These are phyloP conservation scores for Aspergillus spinulosporus DNA, from an alignment of 2,329 filamentous ascomycete genomes.

Conservation along the genomic window DNA sequence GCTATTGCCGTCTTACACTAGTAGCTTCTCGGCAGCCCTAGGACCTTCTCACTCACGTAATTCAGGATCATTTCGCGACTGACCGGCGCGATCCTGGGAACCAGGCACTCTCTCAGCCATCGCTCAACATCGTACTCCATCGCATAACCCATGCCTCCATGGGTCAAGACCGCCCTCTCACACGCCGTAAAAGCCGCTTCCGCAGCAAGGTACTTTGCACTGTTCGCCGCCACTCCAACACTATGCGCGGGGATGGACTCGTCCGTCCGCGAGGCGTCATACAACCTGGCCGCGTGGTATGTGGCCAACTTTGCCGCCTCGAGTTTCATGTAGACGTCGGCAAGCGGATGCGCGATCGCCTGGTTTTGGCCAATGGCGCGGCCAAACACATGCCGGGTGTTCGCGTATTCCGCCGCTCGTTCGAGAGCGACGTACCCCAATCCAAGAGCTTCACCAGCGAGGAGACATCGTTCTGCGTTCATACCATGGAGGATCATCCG, in stretches of 20 bases:
- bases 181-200: slow-evolving; percentile 63
- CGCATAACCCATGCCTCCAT: slow-evolving; percentile 65
- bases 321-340: slow-evolving; percentile 61
- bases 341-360: slow-evolving; percentile 60
- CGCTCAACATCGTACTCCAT: slow-evolving; percentile 64
- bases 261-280: slow-evolving; percentile 56
- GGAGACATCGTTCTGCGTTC: slow-evolving; percentile 74
- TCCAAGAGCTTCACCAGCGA: slow-evolving; percentile 77
- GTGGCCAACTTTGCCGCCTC: slow-evolving; percentile 63
- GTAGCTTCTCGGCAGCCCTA: slow-evolving; percentile 46
- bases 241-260: slow-evolving; percentile 54
- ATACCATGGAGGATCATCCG: slow-evolving; percentile 76
- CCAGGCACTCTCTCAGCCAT: slow-evolving; percentile 60
- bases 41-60: slow-evolving; percentile 47
- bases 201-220: slow-evolving; percentile 66
- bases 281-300: slow-evolving; percentile 61
- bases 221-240: slow-evolving; percentile 66
- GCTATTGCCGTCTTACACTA: slow-evolving; percentile 16
- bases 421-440: slow-evolving; percentile 71
- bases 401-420: slow-evolving; percentile 66
- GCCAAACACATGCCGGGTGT: slow-evolving; percentile 62
- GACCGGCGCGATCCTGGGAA: slow-evolving; percentile 61
- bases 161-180: slow-evolving; percentile 57
- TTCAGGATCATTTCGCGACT: slow-evolving; percentile 54
- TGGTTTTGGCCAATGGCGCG: slow-evolving; percentile 62